Base-by-base conservation (phyloP, 305 asterid species). In the Fraxinus floribunda region DNA sequence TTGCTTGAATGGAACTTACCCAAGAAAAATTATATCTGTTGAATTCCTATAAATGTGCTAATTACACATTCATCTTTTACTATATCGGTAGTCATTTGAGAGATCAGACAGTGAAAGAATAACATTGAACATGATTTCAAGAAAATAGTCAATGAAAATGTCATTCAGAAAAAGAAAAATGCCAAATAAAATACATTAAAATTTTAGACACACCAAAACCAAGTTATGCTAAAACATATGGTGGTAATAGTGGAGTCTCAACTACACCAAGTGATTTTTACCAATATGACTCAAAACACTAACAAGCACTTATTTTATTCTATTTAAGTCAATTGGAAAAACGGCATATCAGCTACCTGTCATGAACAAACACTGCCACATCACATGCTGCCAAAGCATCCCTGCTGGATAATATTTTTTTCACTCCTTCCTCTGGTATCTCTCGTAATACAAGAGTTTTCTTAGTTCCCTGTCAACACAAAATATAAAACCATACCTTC, bases 311-410 rank as follows among this genome's bases (percentile, higher is more conserved):
- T 66, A 11, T 8, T 29, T 68, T 32, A 82, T 64, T 57, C 82
- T 38, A 55, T 64, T 76, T 41, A 26, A 41, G 75, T 52, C 57
- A 75, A 82, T 78, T 41, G 80, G 20, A 22, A 62, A 35, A 79
- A 68, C 2, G 9, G 35, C 20, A 29, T 68, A 66, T 26, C 74
- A 66, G 70, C 79, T 87, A 94, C 99, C 99, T 95, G 90, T 95
- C 98, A 85, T 95, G 99, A 82, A 94, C 97, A 90, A 95, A 95
- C 85, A 94, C 80, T 68, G 98, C 99, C 39, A 94, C 90, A 79
- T 95, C 99, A 83, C 99, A 95, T 74, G 92, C 88, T 38, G 98
- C 97, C 89, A 95, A 88, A 80, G 97, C 95, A 85, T 95, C 97
- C 91, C 82, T 93, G 70, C 76, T 88, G n/a, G 94, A 88, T 41